Percentiles rank a stretch among this genome's conserved stretches.
These are phyloP conservation scores for Agrocybe praecox DNA, from an alignment of 768 basidiomycete genomes.

Conservation along the genomic window DNA sequence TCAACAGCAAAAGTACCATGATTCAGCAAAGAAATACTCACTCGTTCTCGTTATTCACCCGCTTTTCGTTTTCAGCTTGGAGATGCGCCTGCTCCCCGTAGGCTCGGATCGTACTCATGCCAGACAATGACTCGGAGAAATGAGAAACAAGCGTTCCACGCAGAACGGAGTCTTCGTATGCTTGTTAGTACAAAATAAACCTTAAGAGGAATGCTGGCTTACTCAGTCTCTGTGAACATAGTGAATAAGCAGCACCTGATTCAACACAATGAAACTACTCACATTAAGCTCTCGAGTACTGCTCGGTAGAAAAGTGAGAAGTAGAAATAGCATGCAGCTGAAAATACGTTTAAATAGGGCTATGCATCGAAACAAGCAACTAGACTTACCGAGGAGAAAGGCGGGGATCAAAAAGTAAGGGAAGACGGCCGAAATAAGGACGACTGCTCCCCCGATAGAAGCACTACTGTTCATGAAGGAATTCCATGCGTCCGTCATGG, in stretches of 20 bases:
- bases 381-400: conserved; percentile 25
- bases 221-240: conserved; percentile 51
- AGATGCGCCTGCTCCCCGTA: conserved; percentile 84
- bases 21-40: not conserved
- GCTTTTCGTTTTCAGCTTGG: conserved; percentile 64
- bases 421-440: conserved; percentile 72
- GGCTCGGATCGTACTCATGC: conserved; percentile 83
- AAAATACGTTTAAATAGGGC: not conserved
- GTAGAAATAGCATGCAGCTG: conserved; percentile 51
- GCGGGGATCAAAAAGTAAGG: conserved; percentile 86
- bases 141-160: conserved; percentile 86
- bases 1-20: not conserved
- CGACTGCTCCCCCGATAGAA: conserved; percentile 69
- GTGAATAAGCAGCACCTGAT: not conserved
- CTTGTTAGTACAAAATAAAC: not conserved
- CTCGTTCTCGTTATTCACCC: conserved; percentile 77
- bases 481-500: conserved; percentile 68
- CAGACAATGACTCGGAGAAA: conserved; percentile 88
- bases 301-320: conserved; percentile 80
- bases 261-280: conserved; percentile 6
- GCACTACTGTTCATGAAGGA: conserved; percentile 65
- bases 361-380: not conserved
- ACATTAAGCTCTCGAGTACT: conserved; percentile 84
- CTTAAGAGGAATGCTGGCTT: conserved; percentile 2
- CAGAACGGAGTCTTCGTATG: conserved; percentile 66